A percentile compares a stretch with the other conserved stretches of the same genome.
Evolutionary conservation across 306 rosid species (phyloP).

Genomic region (Lathyrus oleraceus): DNA sequence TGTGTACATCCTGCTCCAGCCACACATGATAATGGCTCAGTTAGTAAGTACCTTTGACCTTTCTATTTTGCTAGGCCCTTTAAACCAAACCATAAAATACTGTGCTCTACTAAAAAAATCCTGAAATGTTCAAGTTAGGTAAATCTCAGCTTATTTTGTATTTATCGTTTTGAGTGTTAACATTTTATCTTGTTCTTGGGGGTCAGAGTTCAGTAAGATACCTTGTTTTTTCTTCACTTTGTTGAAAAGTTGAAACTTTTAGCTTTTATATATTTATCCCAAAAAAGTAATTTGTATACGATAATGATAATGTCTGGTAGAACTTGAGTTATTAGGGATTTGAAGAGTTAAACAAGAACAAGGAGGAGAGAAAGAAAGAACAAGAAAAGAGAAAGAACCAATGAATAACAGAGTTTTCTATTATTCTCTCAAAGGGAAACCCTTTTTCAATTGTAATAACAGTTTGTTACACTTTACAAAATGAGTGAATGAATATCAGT

Average conservation of each 20-base stretch:
- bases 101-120: background rate
- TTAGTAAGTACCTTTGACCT: background rate
- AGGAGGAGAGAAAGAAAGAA: too few species aligned
- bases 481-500: too few species aligned
- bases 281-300: background rate
- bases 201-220: background rate
- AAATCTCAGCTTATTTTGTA: background rate
- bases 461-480: too few species aligned
- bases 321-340: too few species aligned
- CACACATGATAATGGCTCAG: slow-evolving; percentile 7
- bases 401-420: too few species aligned
- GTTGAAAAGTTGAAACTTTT: background rate
- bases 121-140: slow-evolving; percentile 13
- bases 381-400: too few species aligned
- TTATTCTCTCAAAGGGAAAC: too few species aligned
- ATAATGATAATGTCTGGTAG: background rate
- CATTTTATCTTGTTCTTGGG: slow-evolving; percentile 1
- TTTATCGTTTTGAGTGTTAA: background rate
- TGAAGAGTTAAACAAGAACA: too few species aligned
- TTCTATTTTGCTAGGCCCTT: background rate
- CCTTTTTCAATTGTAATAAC: too few species aligned
- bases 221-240: slow-evolving; percentile 3
- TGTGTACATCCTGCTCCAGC: background rate
- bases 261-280: background rate
- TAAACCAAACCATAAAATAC: background rate